A percentile compares a stretch with the other conserved stretches of the same genome.
Conservation (phyloP, 2,329 filamentous ascomycete genomes). For the Trichoderma harzianum region DNA sequence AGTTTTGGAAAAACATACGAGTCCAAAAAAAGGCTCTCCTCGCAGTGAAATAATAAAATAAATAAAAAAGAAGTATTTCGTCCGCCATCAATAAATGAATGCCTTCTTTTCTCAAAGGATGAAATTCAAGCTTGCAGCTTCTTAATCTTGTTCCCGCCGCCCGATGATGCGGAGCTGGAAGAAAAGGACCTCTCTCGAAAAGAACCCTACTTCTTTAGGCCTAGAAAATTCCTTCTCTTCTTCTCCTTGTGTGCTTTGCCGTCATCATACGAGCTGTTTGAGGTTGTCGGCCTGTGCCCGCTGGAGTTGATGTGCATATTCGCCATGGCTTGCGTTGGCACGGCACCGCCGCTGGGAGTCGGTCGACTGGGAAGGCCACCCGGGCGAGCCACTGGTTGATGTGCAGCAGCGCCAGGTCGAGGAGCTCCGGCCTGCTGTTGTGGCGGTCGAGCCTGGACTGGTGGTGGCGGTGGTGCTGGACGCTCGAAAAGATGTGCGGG, state of each 20-base stretch:
- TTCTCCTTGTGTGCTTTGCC: slow-evolving; percentile 55
- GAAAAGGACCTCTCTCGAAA: slow-evolving; percentile 22
- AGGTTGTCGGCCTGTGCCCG: slow-evolving; percentile 13
- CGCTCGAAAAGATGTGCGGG: slow-evolving; percentile 84
- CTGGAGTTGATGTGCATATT: slow-evolving; percentile 48
- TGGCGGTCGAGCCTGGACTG: slow-evolving; percentile 36
- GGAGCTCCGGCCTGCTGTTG: slow-evolving; percentile 15
- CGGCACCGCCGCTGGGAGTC: slow-evolving; percentile 36
- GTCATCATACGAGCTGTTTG: slow-evolving; percentile 27
- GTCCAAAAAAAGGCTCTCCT: not conserved
- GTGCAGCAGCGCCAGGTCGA: slow-evolving; percentile 24
- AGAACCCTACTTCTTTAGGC: slow-evolving; percentile 55
- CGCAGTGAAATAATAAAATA: not conserved
- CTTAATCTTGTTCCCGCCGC: not conserved
- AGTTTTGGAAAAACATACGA: not conserved
- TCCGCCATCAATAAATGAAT: not conserved
- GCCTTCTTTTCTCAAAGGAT: not conserved
- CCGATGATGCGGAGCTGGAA: not conserved
- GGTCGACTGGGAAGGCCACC: slow-evolving; percentile 29
- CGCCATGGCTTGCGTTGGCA: slow-evolving; percentile 53
- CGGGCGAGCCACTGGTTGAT: slow-evolving; percentile 24
- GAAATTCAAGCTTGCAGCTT: not conserved
- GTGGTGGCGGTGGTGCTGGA: slow-evolving; percentile 53
- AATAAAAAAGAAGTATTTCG: not conserved
- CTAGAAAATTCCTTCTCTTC: slow-evolving; percentile 58